Conservation (phyloP, 805 yeast genomes). For the Saturnispora ahearnii region DNA sequence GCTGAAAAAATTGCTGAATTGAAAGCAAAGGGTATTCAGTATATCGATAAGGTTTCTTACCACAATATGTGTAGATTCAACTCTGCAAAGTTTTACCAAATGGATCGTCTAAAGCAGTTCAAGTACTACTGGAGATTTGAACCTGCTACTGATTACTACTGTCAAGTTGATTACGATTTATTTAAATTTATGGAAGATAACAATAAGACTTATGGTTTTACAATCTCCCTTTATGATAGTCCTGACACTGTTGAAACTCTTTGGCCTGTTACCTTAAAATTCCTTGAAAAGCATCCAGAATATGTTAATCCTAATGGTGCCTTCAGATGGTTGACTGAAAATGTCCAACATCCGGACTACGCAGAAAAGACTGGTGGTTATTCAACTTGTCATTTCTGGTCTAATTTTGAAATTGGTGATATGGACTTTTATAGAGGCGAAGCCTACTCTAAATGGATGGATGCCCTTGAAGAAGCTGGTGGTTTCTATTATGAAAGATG, state of each 20-base stretch:
- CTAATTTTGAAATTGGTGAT: slow-evolving; percentile 77
- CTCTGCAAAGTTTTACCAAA: slow-evolving; percentile 54
- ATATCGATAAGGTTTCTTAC: slow-evolving; percentile 54
- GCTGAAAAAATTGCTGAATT: slow-evolving; percentile 31
- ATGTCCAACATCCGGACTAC: slow-evolving; percentile 41
- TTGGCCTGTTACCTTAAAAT: slow-evolving; percentile 64
- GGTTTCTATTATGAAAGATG: slow-evolving; percentile 86
- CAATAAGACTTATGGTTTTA: slow-evolving; percentile 66
- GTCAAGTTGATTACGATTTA: slow-evolving; percentile 66
- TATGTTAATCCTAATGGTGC: slow-evolving; percentile 51
- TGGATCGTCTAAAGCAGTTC: slow-evolving; percentile 51
- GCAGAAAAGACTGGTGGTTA: slow-evolving; percentile 34
- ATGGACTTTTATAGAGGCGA: slow-evolving; percentile 72
- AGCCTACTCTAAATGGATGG: slow-evolving; percentile 59
- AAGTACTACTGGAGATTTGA: slow-evolving; percentile 78
- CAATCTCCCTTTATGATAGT: slow-evolving; percentile 61
- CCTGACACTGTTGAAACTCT: slow-evolving; percentile 55
- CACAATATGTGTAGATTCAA: slow-evolving; percentile 84
- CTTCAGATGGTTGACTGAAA: slow-evolving; percentile 46
- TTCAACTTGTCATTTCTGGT: slow-evolving; percentile 78
- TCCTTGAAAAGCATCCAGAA: slow-evolving; percentile 49
- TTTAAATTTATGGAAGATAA: slow-evolving; percentile 67
- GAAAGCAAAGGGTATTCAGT: slow-evolving; percentile 39
- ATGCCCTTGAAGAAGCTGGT: slow-evolving; percentile 60
- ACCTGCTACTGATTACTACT: slow-evolving; percentile 61